Evolutionary conservation across 345 rosid species (phyloP), one percentile per base, ranked within the genome.

Genomic region (Gossypioides kirkii): DNA sequence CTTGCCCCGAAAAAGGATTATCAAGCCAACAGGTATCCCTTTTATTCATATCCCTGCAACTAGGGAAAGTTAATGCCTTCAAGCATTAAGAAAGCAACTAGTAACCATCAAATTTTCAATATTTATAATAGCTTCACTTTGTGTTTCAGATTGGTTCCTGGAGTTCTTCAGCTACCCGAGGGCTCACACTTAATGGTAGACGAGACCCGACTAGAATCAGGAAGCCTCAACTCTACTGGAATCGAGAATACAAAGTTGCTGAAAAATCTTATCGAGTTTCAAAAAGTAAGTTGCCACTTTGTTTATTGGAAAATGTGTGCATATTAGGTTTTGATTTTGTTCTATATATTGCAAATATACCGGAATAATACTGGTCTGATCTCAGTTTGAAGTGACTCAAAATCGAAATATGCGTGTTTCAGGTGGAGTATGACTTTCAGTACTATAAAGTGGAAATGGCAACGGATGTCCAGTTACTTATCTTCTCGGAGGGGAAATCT

Each of bases 1-100:
- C 83, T 95, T 64, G 92, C 89, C 63, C 97, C 98, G 0, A 90
- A 83, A 81, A 95, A 92, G 77, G 99, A 95, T 76, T 95, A 95
- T 80, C 78, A 76, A 71, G 76, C 67, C 28, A 91, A 91, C 75
- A 88, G 97, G 98, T 89, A 72, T 63, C 71, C 67, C 7, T 32
- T 32, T 46, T 32, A 45, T 60, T 77, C 53, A 10, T 60, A 36
- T 54, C 65, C 56, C 41, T 70, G 2, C 18, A n/a, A 32, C 6
- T 4, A 41, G 42, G 58, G 61, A 32, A 2, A 45, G 22, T 8
- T 43, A 8, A 10, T 58, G 61, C 54, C 67, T 77, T 25, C 53
- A 36, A 23, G 18, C 28, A 50, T n/a, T 69, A 46, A 62, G 26
- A 42, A 54, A 14, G 55, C 45, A 16, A 8, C 61, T 67, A 23